A percentile compares a stretch with the other conserved stretches of the same genome.
These are phyloP conservation scores for Rhodomyrtus psidioides DNA, from an alignment of 441 rosid species.

Conservation along the genomic window DNA sequence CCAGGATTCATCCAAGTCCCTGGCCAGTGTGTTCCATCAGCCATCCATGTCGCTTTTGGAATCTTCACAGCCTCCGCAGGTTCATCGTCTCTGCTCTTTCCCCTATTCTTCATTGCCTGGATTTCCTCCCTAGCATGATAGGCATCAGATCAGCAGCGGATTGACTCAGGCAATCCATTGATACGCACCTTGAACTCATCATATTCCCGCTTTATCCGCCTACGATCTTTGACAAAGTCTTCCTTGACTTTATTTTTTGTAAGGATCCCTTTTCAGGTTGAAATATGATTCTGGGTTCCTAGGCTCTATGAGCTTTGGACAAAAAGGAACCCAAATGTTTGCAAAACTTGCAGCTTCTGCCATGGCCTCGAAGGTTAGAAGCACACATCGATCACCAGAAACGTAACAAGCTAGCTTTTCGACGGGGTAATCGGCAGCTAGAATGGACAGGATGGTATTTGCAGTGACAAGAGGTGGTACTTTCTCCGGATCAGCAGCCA, in stretches of 20 bases:
- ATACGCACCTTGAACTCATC: constrained; percentile 79
- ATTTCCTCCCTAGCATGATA: constrained; percentile 77
- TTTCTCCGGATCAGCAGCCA: constrained; percentile 94
- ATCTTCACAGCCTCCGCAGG: constrained; percentile 52
- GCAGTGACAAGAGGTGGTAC: constrained; percentile 96
- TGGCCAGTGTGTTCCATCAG: constrained; percentile 86
- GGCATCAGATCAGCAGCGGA: constrained; percentile 77
- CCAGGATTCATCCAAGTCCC: constrained; percentile 59
- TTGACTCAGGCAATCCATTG: constrained; percentile 71
- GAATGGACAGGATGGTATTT: constrained; percentile 79
- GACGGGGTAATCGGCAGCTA: constrained; percentile 78
- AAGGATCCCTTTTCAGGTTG: constrained; percentile 68
- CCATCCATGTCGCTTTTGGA: constrained; percentile 92
- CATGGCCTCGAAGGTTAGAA: constrained; percentile 88
- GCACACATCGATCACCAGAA: constrained; percentile 89
- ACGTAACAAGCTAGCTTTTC: constrained; percentile 93
- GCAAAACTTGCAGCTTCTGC: constrained; percentile 94
- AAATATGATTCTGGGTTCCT: constrained; percentile 77
- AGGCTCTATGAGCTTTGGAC: constrained; percentile 80
- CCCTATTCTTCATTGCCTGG: constrained; percentile 72
- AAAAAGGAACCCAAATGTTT: constrained; percentile 76
- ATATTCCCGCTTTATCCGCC: constrained; percentile 73
- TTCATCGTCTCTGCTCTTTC: constrained; percentile 51
- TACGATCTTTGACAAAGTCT: constrained; percentile 71
- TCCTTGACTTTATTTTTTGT: constrained; percentile 62